Conservation (phyloP, 2,329 filamentous ascomycete genomes). For the Fusarium anguioides region DNA sequence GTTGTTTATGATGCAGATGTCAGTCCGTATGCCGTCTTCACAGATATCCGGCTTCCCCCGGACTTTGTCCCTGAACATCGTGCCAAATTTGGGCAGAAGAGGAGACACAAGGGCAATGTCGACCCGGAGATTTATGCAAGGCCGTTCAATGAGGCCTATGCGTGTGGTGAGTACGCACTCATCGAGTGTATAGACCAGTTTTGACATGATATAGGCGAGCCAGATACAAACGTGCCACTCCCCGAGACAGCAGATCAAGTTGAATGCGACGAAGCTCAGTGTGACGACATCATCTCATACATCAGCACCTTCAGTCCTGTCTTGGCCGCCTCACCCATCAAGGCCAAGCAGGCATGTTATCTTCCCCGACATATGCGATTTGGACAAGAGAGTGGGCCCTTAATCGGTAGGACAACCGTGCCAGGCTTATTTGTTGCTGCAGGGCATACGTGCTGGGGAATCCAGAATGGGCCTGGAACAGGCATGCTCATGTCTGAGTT, state of each 20-base stretch:
- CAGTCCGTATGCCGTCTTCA: conserved; percentile 84
- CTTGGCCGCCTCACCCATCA: conserved; percentile 75
- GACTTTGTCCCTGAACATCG: conserved; percentile 68
- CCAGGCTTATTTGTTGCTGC: conserved; percentile 83
- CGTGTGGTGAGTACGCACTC: conserved; percentile 71
- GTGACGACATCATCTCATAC: conserved; percentile 87
- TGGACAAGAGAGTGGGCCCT: conserved; percentile 72
- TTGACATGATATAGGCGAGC: conserved; percentile 66
- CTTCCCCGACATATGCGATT: conserved; percentile 78
- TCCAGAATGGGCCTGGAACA: conserved; percentile 93
- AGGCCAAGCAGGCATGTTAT: conserved; percentile 90
- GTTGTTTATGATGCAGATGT: conserved; percentile 74
- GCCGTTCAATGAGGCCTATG: conserved; percentile 90
- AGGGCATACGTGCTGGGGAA: conserved; percentile 98
- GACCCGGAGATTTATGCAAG: conserved; percentile 95
- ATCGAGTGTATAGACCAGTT: background rate
- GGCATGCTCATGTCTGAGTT: conserved; percentile 84
- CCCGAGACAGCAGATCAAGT: conserved; percentile 82
- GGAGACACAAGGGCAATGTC: conserved; percentile 70
- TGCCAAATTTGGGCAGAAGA: conserved; percentile 59
- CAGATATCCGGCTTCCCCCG: conserved; percentile 79
- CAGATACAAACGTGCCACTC: conserved; percentile 79
- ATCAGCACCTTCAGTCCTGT: conserved; percentile 73
- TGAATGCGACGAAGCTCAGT: conserved; percentile 77
- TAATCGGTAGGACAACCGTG: conserved; percentile 80